Evolutionary conservation across 345 rosid genomes (phyloP).

Genomic region (Eucalyptus erythrocorys): DNA sequence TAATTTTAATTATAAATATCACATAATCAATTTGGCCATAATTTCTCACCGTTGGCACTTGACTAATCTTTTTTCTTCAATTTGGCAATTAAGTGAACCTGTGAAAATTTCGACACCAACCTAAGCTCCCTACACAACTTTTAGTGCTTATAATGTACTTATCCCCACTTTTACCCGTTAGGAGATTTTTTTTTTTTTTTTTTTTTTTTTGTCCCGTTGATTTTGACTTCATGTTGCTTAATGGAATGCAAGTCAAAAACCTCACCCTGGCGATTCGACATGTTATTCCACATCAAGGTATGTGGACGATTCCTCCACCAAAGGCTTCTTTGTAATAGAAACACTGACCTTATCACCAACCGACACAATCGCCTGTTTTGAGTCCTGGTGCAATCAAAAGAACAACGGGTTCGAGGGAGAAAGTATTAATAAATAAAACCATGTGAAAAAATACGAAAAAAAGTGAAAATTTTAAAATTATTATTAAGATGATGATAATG

Average conservation of each 20-base stretch:
- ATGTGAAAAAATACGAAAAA: too few relatives aligned
- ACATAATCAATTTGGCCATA: too few relatives aligned
- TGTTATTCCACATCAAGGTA: not conserved
- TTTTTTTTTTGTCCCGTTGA: not conserved
- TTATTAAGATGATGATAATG: too few relatives aligned
- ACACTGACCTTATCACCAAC: not conserved
- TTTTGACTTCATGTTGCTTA: not conserved
- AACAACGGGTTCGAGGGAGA: not conserved
- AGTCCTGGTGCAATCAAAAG: conserved; percentile 7
- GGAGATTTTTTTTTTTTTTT: too few relatives aligned
- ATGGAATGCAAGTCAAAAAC: not conserved
- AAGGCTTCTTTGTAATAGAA: not conserved
- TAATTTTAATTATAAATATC: too few relatives aligned
- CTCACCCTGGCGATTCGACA: not conserved
- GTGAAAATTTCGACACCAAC: accelerated
- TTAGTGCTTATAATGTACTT: too few relatives aligned
- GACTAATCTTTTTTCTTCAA: too few relatives aligned
- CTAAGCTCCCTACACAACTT: too few relatives aligned
- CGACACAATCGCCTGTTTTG: not conserved
- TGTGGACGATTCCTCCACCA: not conserved
- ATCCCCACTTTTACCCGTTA: not conserved
- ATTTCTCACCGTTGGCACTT: too few relatives aligned
- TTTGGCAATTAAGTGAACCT: too few relatives aligned
- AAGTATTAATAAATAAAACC: too few relatives aligned
- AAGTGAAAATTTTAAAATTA: too few relatives aligned